A percentile compares a stretch with the other conserved stretches of the same genome.
These are phyloP conservation scores for Candida sithepensis DNA, from an alignment of 805 yeast genomes.

Conservation along the genomic window DNA sequence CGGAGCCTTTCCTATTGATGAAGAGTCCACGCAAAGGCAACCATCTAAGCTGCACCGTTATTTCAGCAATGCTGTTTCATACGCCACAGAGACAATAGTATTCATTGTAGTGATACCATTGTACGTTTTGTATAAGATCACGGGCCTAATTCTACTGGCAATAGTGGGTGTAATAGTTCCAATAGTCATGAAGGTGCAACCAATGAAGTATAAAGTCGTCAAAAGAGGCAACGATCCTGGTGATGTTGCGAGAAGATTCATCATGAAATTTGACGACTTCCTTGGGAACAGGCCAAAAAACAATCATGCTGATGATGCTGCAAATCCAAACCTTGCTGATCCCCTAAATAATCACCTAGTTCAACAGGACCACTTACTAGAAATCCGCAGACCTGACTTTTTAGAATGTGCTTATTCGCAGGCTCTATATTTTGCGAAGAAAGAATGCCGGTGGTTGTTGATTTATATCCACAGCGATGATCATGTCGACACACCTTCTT, in stretches of 20 bases:
- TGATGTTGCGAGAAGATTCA: slow-evolving; percentile 32
- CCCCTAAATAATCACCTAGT: slow-evolving; percentile 4
- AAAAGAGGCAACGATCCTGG: slow-evolving; percentile 24
- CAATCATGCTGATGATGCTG: neutral
- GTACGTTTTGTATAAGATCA: slow-evolving; percentile 18
- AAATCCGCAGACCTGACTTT: slow-evolving; percentile 38
- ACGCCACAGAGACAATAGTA: slow-evolving; percentile 11
- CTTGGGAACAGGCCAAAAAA: slow-evolving; percentile 20
- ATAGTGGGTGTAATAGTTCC: slow-evolving; percentile 22
- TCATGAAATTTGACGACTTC: slow-evolving; percentile 30
- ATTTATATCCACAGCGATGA: slow-evolving; percentile 71
- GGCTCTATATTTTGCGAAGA: slow-evolving; percentile 67
- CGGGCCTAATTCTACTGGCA: slow-evolving; percentile 16
- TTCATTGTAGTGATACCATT: slow-evolving; percentile 26
- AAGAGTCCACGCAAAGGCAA: slow-evolving; percentile 3
- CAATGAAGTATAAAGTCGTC: slow-evolving; percentile 18
- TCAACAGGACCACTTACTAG: slow-evolving; percentile 12
- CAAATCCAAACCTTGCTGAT: neutral
- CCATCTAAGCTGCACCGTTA: slow-evolving; percentile 23
- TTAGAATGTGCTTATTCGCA: slow-evolving; percentile 77
- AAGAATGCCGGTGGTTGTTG: slow-evolving; percentile 66
- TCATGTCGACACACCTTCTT: slow-evolving; percentile 56
- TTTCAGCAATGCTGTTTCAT: slow-evolving; percentile 11
- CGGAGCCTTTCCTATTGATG: slow-evolving; percentile 20
- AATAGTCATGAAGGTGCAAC: slow-evolving; percentile 19